Percentiles rank a stretch among this genome's conserved stretches.
phyloP scores from a whole-genome alignment of 208 protist genomes.

The Zelonia costaricensis region DNA sequence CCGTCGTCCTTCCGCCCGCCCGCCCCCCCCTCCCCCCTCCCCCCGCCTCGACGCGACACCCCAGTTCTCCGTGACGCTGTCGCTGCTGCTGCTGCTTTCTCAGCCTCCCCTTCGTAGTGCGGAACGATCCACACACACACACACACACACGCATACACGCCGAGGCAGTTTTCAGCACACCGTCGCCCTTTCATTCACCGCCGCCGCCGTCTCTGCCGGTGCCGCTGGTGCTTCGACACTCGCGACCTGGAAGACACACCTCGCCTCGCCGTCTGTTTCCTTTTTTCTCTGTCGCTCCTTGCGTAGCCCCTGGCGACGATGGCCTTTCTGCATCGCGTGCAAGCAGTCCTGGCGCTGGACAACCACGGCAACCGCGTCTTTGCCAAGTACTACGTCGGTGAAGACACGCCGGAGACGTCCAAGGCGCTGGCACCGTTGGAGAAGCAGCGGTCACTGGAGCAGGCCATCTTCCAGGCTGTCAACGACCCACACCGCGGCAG shows the following conservation, averaged over 20 bases:
- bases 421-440: conserved; percentile 59
- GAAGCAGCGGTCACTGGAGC: conserved; percentile 70
- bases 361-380: conserved; percentile 68
- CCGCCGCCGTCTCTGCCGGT: too few relatives aligned
- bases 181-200: too few relatives aligned
- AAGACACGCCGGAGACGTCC: conserved; percentile 46
- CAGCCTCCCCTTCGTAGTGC: too few relatives aligned
- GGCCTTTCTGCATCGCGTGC: conserved; percentile 87
- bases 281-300: background rate
- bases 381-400: conserved; percentile 87
- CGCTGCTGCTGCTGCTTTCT: too few relatives aligned
- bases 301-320: conserved; percentile 23
- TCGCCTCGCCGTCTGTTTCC: background rate
- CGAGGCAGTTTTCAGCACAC: too few relatives aligned
- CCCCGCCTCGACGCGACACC: too few relatives aligned
- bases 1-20: too few relatives aligned
- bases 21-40: too few relatives aligned
- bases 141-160: background rate
- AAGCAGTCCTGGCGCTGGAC: conserved; percentile 83
- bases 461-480: conserved; percentile 49
- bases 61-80: too few relatives aligned
- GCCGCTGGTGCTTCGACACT: too few relatives aligned
- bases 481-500: conserved; percentile 22
- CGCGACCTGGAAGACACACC: too few relatives aligned
- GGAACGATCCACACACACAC: conserved; percentile 3